Base-by-base conservation (phyloP, 495 filamentous ascomycete species). In the Aspergillus sclerotioniger region DNA sequence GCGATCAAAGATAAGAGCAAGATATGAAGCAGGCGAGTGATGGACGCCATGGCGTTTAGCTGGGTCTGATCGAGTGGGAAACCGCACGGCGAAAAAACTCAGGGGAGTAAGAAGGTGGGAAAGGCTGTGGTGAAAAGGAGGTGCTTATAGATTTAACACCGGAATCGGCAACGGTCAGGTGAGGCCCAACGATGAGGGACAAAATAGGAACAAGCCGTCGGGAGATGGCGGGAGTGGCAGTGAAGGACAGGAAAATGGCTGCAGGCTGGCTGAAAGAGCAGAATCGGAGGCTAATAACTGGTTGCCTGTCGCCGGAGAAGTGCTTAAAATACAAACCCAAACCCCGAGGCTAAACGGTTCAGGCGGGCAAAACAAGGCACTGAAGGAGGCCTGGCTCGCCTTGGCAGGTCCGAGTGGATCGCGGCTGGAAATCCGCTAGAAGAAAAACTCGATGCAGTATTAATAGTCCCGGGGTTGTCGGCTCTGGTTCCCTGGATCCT, bases 1-100 rank as follows among this genome's bases (percentile, higher is more conserved):
- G 71, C 66, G 54, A 68, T 37, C 47, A 69, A 55, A 39, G 67
- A 70, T 32, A 66, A 35, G 48, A 64, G 53, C 46, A 72, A 58
- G 31, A 70, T 50, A 13, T 66, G 64, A 37, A 66, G 56, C 54
- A 68, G 55, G 50, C 59, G 58, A 55, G 44, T 62, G 56, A 58
- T 62, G 25, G 51, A 50, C 16, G 52, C 55, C 60, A 57, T 62
- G 47, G 47, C 47, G 47, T 16, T 31, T 15, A 9, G 17, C 32
- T 16, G 28, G 16, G 25, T 25, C 10, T 21, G 44, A 21, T 8
- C 25, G 44, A 16, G 9, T 20, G 19, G 8, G 44, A 46, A 7
- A 3, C 25, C 20, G 17, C 12, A 45, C 8, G 10, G 16, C 19
- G 8, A 21, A 16, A 46, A 46, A 21, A 21, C 20, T 17, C 12